Evolutionary conservation across 2,329 filamentous ascomycete genomes (phyloP).

Genomic region (Cladophialophora chaetospira): DNA sequence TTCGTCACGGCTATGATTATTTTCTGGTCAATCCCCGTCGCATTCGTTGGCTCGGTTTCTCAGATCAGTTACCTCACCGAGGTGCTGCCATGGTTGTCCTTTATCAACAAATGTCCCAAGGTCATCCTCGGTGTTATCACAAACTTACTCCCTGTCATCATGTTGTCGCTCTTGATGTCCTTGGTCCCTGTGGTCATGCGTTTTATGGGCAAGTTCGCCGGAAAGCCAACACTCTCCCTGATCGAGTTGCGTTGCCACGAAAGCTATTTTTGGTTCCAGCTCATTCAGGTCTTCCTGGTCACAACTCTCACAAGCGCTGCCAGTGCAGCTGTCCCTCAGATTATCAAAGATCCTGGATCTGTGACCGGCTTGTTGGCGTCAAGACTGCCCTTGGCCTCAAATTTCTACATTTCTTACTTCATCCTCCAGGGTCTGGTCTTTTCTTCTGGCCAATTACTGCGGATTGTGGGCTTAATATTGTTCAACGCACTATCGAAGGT

Average conservation of each 20-base stretch:
- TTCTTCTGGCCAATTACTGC: conserved; percentile 72
- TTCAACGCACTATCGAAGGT: conserved; percentile 74
- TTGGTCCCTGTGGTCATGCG: conserved; percentile 81
- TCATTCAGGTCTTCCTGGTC: conserved; percentile 89
- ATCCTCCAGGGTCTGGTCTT: conserved; percentile 85
- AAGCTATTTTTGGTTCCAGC: conserved; percentile 74
- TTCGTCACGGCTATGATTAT: conserved; percentile 77
- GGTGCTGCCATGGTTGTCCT: conserved; percentile 68
- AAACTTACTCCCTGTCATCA: conserved; percentile 77
- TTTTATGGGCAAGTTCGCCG: conserved; percentile 74
- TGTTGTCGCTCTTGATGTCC: conserved; percentile 81
- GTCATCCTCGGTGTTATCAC: conserved; percentile 79
- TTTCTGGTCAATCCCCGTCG: conserved; percentile 81
- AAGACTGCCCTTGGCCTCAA: conserved; percentile 80
- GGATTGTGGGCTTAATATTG: conserved; percentile 71
- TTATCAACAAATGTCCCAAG: conserved; percentile 70
- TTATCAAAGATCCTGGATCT: conserved; percentile 63
- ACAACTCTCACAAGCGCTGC: conserved; percentile 81
- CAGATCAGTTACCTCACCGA: conserved; percentile 71
- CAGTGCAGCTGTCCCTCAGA: conserved; percentile 64
- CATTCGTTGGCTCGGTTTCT: conserved; percentile 79
- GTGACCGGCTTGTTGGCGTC: conserved; percentile 68
- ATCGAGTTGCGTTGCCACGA: conserved; percentile 90
- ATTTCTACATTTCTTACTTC: conserved; percentile 95
- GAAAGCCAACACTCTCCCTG: conserved; percentile 70